Evolutionary conservation across 169 alveolate genomes (phyloP), one percentile per base, ranked within the genome.

Genomic region (Hepatocystis sp.): DNA sequence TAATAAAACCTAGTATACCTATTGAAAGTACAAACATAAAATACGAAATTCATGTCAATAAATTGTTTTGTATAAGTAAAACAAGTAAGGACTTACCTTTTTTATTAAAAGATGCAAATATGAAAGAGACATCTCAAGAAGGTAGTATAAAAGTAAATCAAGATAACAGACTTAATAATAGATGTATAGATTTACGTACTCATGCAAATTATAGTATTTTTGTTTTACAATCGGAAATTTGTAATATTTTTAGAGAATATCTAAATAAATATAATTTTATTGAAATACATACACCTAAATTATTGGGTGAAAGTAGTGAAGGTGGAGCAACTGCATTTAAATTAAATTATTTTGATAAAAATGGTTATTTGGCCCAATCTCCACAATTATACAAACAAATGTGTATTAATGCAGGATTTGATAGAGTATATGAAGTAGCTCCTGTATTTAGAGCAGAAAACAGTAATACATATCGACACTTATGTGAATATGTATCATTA

Each of bases 381-480:
- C 99, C 99, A 11, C 99, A 99, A 93, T 95, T 99, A 51, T 97
- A 98, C 96, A 99, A 99, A 93, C 99, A 99, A 90, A 98, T 99
- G 99, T 98, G 99, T 64, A 93, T 99, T 27, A 93, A 96, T 91
- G 97, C 98, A 21, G 99, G 98, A 88, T 91, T 98, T 90, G 96
- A 94, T 28, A 76, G 99, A 58, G 99, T 99, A 3, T 99, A 97
- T 84, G 99, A 99, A 93, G 96, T 99, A 28, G 99, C 97, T 2
- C 99, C 99, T 17, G 99, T 99, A 27, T 99, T 99, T 94, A 91
- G 99, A 66, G 99, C 99, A 2, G 99, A 99, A 93, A 96, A 98
- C 89, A 96, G 99, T 30, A 96, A 96, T 92, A 98, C 99, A 0
- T 98, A 98, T 81, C 94, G 99, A 58, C 99, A 99, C 93, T 86